Conservation (phyloP, 202 grass and related monocot species). For the Carex arenaria region DNA sequence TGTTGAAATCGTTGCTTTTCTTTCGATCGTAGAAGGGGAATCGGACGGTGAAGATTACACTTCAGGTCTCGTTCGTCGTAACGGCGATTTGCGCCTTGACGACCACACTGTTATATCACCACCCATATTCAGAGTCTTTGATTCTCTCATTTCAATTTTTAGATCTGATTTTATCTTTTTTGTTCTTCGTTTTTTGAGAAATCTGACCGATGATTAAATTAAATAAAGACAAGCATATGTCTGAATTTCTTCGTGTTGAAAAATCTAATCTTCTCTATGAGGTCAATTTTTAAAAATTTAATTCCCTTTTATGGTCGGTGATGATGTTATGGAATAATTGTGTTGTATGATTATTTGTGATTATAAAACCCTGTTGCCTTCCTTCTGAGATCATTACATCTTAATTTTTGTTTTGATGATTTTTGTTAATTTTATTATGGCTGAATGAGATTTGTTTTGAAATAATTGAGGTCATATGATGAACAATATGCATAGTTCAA, state of each 20-base stretch:
- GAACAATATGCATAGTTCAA: conserved; percentile 49
- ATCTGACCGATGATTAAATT: conserved; percentile 29
- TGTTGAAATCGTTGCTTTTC: background rate
- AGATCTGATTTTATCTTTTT: background rate
- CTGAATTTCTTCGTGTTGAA: conserved; percentile 34
- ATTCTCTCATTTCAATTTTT: fast-evolving
- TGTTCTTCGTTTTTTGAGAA: background rate
- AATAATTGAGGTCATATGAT: conserved; percentile 27
- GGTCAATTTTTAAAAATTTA: background rate
- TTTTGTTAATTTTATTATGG: background rate
- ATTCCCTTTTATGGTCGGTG: background rate
- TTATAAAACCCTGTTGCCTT: conserved; percentile 28
- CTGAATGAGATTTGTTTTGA: background rate
- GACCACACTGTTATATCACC: conserved; percentile 99
- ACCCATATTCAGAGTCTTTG: conserved; percentile 95
- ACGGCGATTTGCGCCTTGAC: conserved; percentile 85
- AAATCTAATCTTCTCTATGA: conserved; percentile 39
- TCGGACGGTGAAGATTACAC: conserved; percentile 59
- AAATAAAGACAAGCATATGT: conserved; percentile 41
- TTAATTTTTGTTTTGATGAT: background rate
- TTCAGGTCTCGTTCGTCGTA: conserved; percentile 99
- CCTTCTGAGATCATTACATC: background rate
- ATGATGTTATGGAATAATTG: conserved; percentile 22
- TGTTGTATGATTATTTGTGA: conserved; percentile 26
- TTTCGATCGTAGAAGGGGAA: background rate